Evolutionary conservation across 495 filamentous ascomycete genomes (phyloP).

Genomic region (Neurospora sp.): DNA sequence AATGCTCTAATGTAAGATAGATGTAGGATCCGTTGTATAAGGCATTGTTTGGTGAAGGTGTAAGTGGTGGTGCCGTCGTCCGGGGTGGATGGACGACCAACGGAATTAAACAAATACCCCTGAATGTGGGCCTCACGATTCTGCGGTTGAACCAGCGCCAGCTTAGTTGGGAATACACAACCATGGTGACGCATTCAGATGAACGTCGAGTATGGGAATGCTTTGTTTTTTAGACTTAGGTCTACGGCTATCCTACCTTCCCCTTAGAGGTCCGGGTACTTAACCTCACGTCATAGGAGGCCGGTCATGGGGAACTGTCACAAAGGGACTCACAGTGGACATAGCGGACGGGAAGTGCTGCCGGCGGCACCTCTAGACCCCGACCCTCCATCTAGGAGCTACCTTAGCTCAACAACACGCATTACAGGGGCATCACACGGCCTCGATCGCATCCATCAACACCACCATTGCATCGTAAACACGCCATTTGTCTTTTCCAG

Average conservation of each 20-base stretch:
- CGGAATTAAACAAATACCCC: not conserved
- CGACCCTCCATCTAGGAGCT: not conserved
- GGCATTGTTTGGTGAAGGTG: not conserved
- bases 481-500: not conserved
- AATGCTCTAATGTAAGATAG: not conserved
- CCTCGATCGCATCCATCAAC: not conserved
- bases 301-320: not conserved
- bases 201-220: not conserved
- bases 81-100: not conserved
- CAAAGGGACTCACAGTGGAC: not conserved
- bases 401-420: not conserved
- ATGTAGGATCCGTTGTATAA: not conserved
- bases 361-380: not conserved
- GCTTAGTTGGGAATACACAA: not conserved
- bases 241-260: not conserved
- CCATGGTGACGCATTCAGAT: not conserved
- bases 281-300: not conserved
- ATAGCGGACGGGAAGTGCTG: not conserved
- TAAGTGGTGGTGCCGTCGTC: not conserved
- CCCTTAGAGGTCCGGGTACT: not conserved
- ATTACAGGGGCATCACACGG: not conserved
- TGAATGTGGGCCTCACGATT: not conserved
- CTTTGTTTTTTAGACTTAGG: not conserved
- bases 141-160: not conserved
- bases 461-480: not conserved